These are phyloP conservation scores for Blastobotrys arbuscula DNA, from an alignment of 1,139 yeast genomes.

Conservation along the genomic window DNA sequence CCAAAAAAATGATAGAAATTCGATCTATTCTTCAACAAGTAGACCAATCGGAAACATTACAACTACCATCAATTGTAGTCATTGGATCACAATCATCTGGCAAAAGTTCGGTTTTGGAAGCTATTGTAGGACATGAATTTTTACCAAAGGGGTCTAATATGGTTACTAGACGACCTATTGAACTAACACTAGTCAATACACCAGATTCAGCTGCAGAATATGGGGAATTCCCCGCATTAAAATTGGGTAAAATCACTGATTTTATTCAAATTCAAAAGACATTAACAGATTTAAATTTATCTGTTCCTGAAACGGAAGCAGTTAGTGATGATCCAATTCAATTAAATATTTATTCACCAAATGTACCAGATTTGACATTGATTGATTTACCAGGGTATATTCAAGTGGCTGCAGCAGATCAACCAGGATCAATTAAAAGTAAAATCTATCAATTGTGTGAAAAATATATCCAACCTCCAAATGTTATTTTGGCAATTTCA, in stretches of 20 bases:
- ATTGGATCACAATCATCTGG: constrained; percentile 98
- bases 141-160: constrained; percentile 91
- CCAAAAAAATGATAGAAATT: constrained; percentile 95
- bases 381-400: constrained; percentile 98
- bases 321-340: constrained; percentile 90
- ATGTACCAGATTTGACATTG: constrained; percentile 87
- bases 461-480: constrained; percentile 82
- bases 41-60: constrained; percentile 71
- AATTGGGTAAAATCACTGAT: constrained; percentile 74
- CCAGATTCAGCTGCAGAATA: constrained; percentile 77
- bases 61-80: constrained; percentile 91
- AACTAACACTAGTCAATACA: constrained; percentile 82
- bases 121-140: constrained; percentile 92
- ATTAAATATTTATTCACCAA: constrained; percentile 82
- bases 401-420: constrained; percentile 95
- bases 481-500: constrained; percentile 89
- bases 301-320: constrained; percentile 81
- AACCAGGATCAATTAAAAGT: constrained; percentile 75
- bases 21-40: constrained; percentile 70
- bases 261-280: constrained; percentile 83
- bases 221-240: constrained; percentile 91
- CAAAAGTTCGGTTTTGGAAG: constrained; percentile 86
- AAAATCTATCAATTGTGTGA: constrained; percentile 78
- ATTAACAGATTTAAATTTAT: constrained; percentile 79
- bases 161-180: constrained; percentile 96